Conservation (phyloP, 2,329 filamentous ascomycete species). For the Colletotrichum camelliae region DNA sequence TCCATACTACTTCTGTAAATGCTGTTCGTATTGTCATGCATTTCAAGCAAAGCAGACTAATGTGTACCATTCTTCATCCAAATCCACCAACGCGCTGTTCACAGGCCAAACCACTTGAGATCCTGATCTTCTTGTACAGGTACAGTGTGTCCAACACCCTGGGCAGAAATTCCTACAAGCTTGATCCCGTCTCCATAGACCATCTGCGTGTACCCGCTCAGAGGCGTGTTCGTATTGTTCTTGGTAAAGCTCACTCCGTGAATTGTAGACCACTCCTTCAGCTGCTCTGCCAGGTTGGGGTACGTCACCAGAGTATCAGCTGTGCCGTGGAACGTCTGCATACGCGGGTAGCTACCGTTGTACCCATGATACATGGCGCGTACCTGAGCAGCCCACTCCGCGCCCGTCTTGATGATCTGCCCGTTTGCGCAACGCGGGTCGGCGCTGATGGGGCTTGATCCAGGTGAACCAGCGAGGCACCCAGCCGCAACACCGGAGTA, state of each 20-base stretch:
- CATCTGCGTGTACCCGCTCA: slow-evolving; percentile 33
- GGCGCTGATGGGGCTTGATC: slow-evolving; percentile 26
- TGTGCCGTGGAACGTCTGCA: slow-evolving; percentile 36
- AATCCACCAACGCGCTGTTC: neutral
- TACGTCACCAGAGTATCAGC: slow-evolving; percentile 41
- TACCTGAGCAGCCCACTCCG: slow-evolving; percentile 49
- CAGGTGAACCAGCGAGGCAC: slow-evolving; percentile 30
- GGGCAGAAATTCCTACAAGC: slow-evolving; percentile 33
- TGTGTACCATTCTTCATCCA: neutral
- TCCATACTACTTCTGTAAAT: neutral
- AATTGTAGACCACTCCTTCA: slow-evolving; percentile 27
- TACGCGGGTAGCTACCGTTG: slow-evolving; percentile 33
- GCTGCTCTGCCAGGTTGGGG: slow-evolving; percentile 22
- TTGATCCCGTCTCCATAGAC: slow-evolving; percentile 37
- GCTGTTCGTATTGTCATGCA: neutral
- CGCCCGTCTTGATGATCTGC: slow-evolving; percentile 38
- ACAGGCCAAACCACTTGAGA: slow-evolving; percentile 25
- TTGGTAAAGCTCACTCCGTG: slow-evolving; percentile 25
- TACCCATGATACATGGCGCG: slow-evolving; percentile 37
- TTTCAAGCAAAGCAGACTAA: neutral
- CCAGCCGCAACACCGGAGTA: slow-evolving; percentile 38
- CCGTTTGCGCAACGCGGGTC: slow-evolving; percentile 46
- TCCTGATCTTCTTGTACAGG: slow-evolving; percentile 26
- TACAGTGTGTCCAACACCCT: slow-evolving; percentile 35
- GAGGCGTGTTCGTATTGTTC: slow-evolving; percentile 30